phyloP scores from a whole-genome alignment of 176 grass and related monocot genomes.

The Otatea glauca region DNA sequence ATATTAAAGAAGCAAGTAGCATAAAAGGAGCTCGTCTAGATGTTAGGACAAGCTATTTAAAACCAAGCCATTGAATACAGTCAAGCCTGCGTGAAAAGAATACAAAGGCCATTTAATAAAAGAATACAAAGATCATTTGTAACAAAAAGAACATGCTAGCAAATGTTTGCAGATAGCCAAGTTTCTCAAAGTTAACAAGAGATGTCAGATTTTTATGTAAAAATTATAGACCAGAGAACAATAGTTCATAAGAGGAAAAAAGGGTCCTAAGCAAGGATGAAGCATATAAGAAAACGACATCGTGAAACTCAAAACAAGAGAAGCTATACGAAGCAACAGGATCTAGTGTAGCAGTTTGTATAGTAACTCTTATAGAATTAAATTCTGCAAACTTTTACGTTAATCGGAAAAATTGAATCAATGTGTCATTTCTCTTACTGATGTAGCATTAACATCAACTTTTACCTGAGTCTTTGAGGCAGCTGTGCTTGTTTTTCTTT shows the following conservation, averaged over 20 bases:
- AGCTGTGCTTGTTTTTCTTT: constrained; percentile 62
- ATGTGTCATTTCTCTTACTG: background rate
- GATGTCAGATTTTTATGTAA: background rate
- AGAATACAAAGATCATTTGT: background rate
- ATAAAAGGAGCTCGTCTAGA: background rate
- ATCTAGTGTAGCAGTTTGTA: background rate
- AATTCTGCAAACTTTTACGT: background rate
- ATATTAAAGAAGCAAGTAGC: background rate
- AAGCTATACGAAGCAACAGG: background rate
- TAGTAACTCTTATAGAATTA: background rate
- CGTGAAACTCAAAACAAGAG: constrained; percentile 1
- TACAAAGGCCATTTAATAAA: background rate
- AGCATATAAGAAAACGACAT: background rate
- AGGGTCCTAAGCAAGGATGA: background rate
- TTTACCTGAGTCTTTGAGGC: constrained; percentile 79
- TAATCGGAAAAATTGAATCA: background rate
- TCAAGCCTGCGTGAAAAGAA: background rate
- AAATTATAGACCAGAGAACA: background rate
- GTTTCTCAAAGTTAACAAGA: background rate
- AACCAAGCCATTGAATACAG: background rate
- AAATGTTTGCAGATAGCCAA: constrained; percentile 14
- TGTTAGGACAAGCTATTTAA: constrained; percentile 12
- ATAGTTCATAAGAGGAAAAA: background rate
- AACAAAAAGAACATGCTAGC: background rate
- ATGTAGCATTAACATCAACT: background rate